Evolutionary conservation across 164 flowering plant genomes (phyloP).

Genomic region (Vitis riparia): DNA sequence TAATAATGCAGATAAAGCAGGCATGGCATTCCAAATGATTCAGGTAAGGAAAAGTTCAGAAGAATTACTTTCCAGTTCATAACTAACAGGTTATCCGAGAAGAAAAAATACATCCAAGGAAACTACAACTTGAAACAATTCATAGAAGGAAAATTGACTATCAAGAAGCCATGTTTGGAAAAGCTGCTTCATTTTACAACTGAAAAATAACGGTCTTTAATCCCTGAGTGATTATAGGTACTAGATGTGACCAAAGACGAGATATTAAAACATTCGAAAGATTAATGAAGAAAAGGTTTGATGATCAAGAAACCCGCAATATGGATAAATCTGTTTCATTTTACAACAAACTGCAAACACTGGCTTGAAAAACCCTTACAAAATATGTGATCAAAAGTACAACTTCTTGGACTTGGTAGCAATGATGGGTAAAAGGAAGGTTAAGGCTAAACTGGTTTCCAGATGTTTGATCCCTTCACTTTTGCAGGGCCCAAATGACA

Average conservation of each 20-base stretch:
- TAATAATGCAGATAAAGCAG: no score
- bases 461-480: background rate
- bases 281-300: background rate
- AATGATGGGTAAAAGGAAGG: background rate
- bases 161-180: background rate
- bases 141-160: background rate
- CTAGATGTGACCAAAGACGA: no score
- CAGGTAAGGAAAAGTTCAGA: no score
- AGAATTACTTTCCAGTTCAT: no score
- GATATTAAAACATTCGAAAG: background rate
- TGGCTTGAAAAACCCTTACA: background rate
- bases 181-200: no score
- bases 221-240: no score
- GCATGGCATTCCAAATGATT: no score
- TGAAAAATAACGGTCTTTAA: no score
- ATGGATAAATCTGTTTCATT: background rate
- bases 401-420: no score
- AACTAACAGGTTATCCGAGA: no score
- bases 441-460: background rate
- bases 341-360: constrained; percentile 8
- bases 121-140: no score
- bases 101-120: no score
- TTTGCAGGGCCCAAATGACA: background rate
- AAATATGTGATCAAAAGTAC: background rate
- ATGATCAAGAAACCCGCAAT: background rate